Evolutionary conservation across 73 alveolate species (phyloP).

Genomic region (Tetrahymena elliotti): DNA sequence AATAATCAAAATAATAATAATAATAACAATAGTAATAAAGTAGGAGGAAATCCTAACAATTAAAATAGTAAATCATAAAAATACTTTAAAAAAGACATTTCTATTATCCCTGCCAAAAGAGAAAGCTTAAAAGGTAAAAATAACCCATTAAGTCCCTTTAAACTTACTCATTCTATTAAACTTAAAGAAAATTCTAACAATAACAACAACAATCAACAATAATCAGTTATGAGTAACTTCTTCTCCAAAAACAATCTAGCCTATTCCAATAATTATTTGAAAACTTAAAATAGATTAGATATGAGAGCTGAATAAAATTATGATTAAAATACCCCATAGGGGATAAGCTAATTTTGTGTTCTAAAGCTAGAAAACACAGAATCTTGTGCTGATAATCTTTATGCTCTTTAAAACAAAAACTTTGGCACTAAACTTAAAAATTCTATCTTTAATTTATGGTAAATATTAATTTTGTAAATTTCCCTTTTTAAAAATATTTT

Average conservation of each 20-base stretch:
- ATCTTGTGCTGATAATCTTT: background rate
- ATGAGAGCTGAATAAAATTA: background rate
- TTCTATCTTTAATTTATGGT: background rate
- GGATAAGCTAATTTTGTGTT: background rate
- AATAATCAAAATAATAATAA: no score
- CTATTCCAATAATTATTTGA: background rate
- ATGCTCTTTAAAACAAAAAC: background rate
- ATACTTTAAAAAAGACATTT: background rate
- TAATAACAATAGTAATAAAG: no score
- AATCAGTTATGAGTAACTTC: background rate
- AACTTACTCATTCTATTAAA: background rate
- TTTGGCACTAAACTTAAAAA: background rate
- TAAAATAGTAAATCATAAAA: background rate
- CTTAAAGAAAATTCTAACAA: background rate
- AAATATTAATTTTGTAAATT: background rate
- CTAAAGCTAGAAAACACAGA: background rate
- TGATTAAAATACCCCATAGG: background rate
- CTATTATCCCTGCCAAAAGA: background rate
- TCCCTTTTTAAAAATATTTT: no score
- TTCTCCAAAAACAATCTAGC: background rate
- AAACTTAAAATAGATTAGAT: background rate
- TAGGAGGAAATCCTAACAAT: background rate
- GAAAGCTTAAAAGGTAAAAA: background rate
- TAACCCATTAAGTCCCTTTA: background rate
- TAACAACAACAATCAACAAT: no score